These are phyloP conservation scores for Picochlorum sp. DNA, from an alignment of 139 green algal genomes.

Conservation along the genomic window DNA sequence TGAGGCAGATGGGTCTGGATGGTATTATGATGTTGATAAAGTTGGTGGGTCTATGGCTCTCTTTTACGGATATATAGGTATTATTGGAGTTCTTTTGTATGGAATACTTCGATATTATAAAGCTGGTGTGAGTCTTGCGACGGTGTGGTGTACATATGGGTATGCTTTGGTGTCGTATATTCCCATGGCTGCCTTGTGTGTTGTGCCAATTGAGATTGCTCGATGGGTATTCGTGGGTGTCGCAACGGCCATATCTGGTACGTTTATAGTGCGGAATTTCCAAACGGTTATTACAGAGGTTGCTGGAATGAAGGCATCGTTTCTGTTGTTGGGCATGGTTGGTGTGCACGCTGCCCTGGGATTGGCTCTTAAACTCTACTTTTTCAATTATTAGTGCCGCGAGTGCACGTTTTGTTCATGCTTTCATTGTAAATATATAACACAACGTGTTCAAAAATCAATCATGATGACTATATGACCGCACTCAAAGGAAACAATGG, in stretches of 20 bases:
- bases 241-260: constrained; percentile 42
- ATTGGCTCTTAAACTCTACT: constrained; percentile 70
- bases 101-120: constrained; percentile 48
- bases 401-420: neutral
- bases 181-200: constrained; percentile 62
- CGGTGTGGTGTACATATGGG: constrained; percentile 76
- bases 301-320: constrained; percentile 49
- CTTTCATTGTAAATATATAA: constrained; percentile 7
- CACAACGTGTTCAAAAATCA: no score
- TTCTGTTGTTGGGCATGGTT: constrained; percentile 45
- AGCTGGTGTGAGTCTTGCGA: constrained; percentile 46
- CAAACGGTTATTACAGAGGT: constrained; percentile 41
- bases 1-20: constrained; percentile 1
- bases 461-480: no score
- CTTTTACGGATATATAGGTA: constrained; percentile 79
- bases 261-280: constrained; percentile 70
- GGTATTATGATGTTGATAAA: constrained; percentile 50
- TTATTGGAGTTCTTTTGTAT: constrained; percentile 47
- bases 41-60: constrained; percentile 53
- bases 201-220: constrained; percentile 52
- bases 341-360: constrained; percentile 53
- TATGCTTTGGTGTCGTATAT: constrained; percentile 75
- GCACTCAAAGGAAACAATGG: no score
- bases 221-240: constrained; percentile 50
- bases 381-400: constrained; percentile 56